A percentile compares a stretch with the other conserved stretches of the same genome.
Evolutionary conservation across 768 basidiomycete genomes (phyloP).

Genomic region (Suillus subaureus): DNA sequence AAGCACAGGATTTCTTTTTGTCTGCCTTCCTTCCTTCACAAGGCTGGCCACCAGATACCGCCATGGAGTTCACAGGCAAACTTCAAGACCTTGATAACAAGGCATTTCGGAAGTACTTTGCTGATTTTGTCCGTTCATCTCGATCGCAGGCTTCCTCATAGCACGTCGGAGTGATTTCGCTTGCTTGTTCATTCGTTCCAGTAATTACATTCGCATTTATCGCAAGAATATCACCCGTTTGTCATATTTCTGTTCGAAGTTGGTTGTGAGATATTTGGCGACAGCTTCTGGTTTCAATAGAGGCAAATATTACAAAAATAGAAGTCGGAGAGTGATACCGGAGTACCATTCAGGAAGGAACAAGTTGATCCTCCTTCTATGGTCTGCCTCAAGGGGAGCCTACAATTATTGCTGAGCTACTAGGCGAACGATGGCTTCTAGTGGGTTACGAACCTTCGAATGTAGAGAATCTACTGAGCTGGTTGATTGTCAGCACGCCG

Average conservation of each 20-base stretch:
- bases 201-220: constrained; percentile 1
- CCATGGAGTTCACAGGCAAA: constrained; percentile 77
- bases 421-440: constrained; percentile 30
- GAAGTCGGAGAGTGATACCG: not conserved
- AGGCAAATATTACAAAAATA: constrained; percentile 26
- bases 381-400: constrained; percentile 6
- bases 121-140: constrained; percentile 78
- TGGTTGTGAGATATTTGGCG: constrained; percentile 28
- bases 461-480: constrained; percentile 18
- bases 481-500: constrained; percentile 26
- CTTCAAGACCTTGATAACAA: constrained; percentile 75
- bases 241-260: not conserved
- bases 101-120: constrained; percentile 83
- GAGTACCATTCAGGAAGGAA: not conserved
- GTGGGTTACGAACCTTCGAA: constrained; percentile 18
- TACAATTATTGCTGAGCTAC: not conserved
- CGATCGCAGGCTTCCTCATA: constrained; percentile 56
- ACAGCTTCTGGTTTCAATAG: constrained; percentile 36
- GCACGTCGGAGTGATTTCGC: constrained; percentile 19
- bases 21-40: constrained; percentile 84
- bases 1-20: constrained; percentile 81
- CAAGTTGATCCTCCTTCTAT: constrained; percentile 2
- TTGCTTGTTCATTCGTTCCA: constrained; percentile 6
- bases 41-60: constrained; percentile 79
- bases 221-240: not conserved